Percentiles rank a stretch among this genome's conserved stretches.
phyloP scores from a whole-genome alignment of 495 filamentous ascomycete genomes.

The Hypomontagnella submonticulosa region DNA sequence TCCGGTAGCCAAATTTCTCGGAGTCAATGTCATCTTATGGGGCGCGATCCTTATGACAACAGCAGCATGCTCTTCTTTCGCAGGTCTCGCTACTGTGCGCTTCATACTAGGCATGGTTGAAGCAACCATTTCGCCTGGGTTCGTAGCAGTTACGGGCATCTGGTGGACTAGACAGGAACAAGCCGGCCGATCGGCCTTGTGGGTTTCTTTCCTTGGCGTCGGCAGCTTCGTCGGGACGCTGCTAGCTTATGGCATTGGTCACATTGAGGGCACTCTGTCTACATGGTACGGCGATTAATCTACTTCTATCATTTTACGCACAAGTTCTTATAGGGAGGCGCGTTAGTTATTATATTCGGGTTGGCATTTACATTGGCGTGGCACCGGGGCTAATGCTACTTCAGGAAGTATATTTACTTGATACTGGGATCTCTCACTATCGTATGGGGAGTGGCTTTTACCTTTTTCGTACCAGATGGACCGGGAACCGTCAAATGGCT shows the following conservation, averaged over 20 bases:
- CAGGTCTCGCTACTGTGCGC: conserved; percentile 33
- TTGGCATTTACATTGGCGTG: not conserved
- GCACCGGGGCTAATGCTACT: not conserved
- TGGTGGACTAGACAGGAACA: conserved; percentile 44
- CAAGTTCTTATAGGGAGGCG: not conserved
- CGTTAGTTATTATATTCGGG: not conserved
- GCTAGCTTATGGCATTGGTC: conserved; percentile 39
- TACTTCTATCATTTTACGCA: not conserved
- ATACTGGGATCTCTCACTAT: conserved; percentile 58
- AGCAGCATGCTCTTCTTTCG: conserved; percentile 42
- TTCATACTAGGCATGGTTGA: conserved; percentile 42
- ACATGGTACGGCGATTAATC: conserved; percentile 44
- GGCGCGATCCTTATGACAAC: conserved; percentile 34
- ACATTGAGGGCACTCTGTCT: conserved; percentile 41
- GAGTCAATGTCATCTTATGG: conserved; percentile 35
- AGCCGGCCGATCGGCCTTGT: conserved; percentile 53
- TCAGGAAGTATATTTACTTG: conserved; percentile 55
- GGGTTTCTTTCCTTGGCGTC: conserved; percentile 56
- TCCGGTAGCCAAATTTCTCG: conserved; percentile 60
- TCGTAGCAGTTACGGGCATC: conserved; percentile 40
- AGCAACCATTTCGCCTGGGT: conserved; percentile 38
- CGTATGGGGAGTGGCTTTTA: conserved; percentile 63
- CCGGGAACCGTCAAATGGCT: conserved; percentile 55
- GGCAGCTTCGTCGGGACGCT: conserved; percentile 44
- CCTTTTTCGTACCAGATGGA: conserved; percentile 64